phyloP scores from a whole-genome alignment of 352 stramenopile species.

The Pythium phragmitis region DNA sequence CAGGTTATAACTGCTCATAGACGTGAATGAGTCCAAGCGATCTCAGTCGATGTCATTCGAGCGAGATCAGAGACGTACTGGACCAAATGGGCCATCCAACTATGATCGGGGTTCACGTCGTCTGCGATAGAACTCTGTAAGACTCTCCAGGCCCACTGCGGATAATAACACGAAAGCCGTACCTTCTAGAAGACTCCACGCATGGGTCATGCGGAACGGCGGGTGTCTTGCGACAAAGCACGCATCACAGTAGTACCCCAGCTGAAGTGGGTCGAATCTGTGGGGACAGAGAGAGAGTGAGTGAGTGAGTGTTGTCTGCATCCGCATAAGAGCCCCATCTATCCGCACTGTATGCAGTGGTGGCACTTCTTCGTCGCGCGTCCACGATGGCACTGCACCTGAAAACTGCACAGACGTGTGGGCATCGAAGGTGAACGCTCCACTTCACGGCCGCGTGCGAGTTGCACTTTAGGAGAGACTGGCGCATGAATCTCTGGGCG shows the following conservation, averaged over 20 bases:
- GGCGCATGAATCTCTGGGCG: slow-evolving; percentile 11
- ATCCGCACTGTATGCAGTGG: slow-evolving; percentile 55
- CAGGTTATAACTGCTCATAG: slow-evolving; percentile 47
- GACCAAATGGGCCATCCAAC: slow-evolving; percentile 60
- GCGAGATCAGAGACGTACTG: slow-evolving; percentile 30
- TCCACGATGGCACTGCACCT: slow-evolving; percentile 43
- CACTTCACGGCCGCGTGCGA: not conserved
- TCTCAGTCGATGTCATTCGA: not conserved
- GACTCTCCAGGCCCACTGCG: not conserved
- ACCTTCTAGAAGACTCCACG: slow-evolving; percentile 53
- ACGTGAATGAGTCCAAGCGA: not conserved
- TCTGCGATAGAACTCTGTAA: slow-evolving; percentile 25
- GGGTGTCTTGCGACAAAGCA: slow-evolving; percentile 64
- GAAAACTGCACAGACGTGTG: slow-evolving; percentile 47
- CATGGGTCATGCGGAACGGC: slow-evolving; percentile 49
- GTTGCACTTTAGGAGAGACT: slow-evolving; percentile 14
- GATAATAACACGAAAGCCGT: not conserved
- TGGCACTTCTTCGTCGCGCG: slow-evolving; percentile 65
- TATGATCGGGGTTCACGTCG: slow-evolving; percentile 51
- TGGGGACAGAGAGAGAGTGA: too few species aligned
- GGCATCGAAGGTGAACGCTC: not conserved
- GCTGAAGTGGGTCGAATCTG: slow-evolving; percentile 44
- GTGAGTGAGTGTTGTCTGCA: too few species aligned
- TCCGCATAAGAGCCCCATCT: too few species aligned
- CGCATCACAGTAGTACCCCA: slow-evolving; percentile 66